A percentile compares a stretch with the other conserved stretches of the same genome.
Conservation (phyloP, 345 rosid species). For the Corchorus olitorius region DNA sequence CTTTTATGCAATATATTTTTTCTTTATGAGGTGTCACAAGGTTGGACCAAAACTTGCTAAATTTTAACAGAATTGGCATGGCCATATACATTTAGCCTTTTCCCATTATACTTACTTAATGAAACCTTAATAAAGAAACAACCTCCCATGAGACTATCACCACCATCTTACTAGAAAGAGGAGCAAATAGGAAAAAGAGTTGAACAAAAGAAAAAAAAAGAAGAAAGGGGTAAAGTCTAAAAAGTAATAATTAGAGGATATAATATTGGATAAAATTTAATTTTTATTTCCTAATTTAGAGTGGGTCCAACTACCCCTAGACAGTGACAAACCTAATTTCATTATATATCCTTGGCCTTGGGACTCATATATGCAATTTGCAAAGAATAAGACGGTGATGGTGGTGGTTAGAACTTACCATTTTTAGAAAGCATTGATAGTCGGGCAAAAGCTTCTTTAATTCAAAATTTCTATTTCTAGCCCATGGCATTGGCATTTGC, state of each 20-base stretch:
- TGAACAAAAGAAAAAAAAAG: neutral
- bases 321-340: conserved; percentile 12
- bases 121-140: conserved; percentile 7
- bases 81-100: neutral
- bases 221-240: neutral
- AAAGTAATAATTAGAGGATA: neutral
- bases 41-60: conserved; percentile 6
- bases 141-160: neutral
- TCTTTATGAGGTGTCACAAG: neutral
- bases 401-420: conserved; percentile 32
- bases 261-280: neutral
- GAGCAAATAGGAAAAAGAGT: neutral
- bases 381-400: neutral
- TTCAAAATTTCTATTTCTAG: conserved; percentile 30
- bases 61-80: neutral
- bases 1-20: neutral
- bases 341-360: neutral
- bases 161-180: conserved; percentile 11
- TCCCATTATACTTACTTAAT: neutral
- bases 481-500: neutral
- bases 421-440: conserved; percentile 27
- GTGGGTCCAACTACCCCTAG: conserved; percentile 28
- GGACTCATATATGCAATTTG: too few relatives aligned
- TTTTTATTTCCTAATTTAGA: neutral
- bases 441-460: conserved; percentile 21